Conservation (phyloP, 2,329 filamentous ascomycete genomes). For the Colletotrichum simmondsii region DNA sequence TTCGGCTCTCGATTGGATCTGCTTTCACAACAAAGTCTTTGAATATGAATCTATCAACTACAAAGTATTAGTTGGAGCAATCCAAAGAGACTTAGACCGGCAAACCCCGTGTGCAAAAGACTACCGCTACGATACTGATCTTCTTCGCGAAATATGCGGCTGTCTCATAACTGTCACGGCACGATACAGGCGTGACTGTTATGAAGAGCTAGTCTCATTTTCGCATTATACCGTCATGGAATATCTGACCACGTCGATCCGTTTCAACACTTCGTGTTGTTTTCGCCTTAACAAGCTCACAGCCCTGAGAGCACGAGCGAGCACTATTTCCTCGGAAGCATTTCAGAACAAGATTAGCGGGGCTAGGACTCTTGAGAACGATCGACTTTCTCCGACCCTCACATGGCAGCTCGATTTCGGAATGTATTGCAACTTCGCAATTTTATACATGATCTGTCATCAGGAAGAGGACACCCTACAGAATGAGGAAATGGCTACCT, state of each 20-base stretch:
- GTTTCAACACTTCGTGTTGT: accelerated
- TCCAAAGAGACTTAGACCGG: background rate
- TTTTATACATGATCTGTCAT: accelerated
- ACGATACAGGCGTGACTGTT: no score
- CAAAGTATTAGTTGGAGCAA: accelerated
- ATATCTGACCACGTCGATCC: background rate
- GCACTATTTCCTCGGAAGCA: accelerated
- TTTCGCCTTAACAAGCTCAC: background rate
- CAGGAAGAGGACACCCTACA: background rate
- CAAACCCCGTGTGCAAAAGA: background rate
- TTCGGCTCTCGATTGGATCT: background rate
- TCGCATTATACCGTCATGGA: background rate
- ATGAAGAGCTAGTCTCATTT: background rate
- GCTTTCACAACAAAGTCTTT: background rate
- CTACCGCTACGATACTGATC: background rate
- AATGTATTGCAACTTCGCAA: background rate
- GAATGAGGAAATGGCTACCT: background rate
- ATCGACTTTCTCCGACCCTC: no score
- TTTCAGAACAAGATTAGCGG: no score
- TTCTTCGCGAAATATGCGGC: background rate
- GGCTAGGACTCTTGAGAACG: background rate
- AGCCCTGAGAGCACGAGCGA: background rate
- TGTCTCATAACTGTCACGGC: background rate
- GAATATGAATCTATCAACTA: accelerated
- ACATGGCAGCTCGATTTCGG: background rate